Base-by-base conservation (phyloP, 2,329 filamentous ascomycete species). In the Pseudocercospora cruenta region DNA sequence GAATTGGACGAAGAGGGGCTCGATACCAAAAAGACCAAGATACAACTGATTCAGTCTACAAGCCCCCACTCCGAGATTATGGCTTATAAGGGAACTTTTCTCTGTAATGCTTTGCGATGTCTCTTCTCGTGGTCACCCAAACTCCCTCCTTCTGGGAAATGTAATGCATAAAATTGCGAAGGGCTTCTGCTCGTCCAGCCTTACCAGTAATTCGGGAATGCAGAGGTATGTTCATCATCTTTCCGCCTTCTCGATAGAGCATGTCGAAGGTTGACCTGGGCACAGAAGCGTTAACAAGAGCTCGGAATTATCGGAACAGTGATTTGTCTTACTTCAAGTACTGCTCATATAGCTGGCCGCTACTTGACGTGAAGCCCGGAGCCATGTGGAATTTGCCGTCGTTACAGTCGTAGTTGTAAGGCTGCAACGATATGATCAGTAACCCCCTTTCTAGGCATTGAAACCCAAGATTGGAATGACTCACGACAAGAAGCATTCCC, bases 381-480 rank as follows among this genome's bases (percentile, higher is more conserved):
- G 77, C 75, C 78, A 80, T 81, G 66, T 81, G 80, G 55, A 81
- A 81, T 62, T 82, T 82, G 1, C 79, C 79, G 65, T 81, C 80
- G 57, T 80, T 81, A 71, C 77, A 77, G 65, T 80, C 78, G 68
- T 79, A 80, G 58, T 68, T 69, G 47, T 60, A 67, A 24, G 67
- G 64, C 64, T 62, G 36, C 12, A 9, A 62, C 9, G 4, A 43
- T 36, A 8, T 31, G 19, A 39, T 65, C 9, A 61, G 59, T 31
- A 36, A 36, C 14, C 6, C 19, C 6, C 4, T 19, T 31, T 14
- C 3, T 19, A 9, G 6, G 19, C 19, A 14, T 10, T 12, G 43
- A 31, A 31, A 9, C 4, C 3, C 45, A 28, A 39, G 28, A 22
- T 16, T 24, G 55, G 16, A 47, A 22, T 33, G 26, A 66, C 65